Evolutionary conservation across 83 land plant species (phyloP).

Genomic region (Picea engelmannii): DNA sequence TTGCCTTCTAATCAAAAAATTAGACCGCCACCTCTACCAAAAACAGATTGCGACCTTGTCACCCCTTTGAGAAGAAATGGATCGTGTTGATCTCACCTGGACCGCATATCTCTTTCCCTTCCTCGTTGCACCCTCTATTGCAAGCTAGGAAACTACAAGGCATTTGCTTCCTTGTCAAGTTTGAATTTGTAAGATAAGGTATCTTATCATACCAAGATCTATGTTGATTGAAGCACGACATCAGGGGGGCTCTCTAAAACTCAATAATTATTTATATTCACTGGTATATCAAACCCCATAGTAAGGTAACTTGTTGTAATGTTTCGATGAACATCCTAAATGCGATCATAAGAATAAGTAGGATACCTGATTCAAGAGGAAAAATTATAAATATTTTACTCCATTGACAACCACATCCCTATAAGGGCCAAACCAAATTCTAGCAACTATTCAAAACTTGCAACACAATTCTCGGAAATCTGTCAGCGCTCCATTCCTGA

Average conservation of each 20-base stretch:
- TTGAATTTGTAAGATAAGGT: slow-evolving; percentile 31
- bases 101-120: too few species aligned
- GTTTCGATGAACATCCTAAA: slow-evolving; percentile 54
- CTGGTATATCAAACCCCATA: slow-evolving; percentile 25
- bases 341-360: slow-evolving; percentile 49
- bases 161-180: slow-evolving; percentile 29
- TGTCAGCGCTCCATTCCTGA: too few species aligned
- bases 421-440: not conserved
- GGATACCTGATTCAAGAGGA: slow-evolving; percentile 46
- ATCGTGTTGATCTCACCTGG: too few species aligned
- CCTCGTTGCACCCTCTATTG: not conserved
- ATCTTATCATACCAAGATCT: slow-evolving; percentile 36
- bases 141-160: slow-evolving; percentile 43
- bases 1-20: too few species aligned
- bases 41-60: too few species aligned
- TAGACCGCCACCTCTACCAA: too few species aligned
- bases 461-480: too few species aligned
- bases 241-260: slow-evolving; percentile 46
- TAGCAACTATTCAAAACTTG: slow-evolving; percentile 1
- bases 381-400: not conserved
- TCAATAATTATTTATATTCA: slow-evolving; percentile 19
- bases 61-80: too few species aligned
- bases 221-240: slow-evolving; percentile 52
- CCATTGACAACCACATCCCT: not conserved
- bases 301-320: slow-evolving; percentile 41